Evolutionary conservation across 2,329 filamentous ascomycete genomes (phyloP), one percentile per base, ranked within the genome.

Genomic region (Pyrenochaeta sp.): DNA sequence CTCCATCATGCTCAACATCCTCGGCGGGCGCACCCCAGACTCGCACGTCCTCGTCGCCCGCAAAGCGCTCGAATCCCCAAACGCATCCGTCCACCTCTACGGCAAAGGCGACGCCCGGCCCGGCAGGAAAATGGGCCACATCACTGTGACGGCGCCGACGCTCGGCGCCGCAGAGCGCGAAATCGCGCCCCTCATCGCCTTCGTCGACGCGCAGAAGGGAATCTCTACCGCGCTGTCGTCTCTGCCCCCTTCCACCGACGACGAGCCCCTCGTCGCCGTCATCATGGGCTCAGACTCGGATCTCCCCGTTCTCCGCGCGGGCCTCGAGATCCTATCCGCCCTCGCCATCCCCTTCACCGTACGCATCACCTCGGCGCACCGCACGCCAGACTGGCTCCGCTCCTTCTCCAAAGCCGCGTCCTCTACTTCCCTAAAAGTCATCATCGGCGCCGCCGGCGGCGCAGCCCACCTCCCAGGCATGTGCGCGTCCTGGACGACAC

Each of bases 91-190:
- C 8, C 93, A 99, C 64, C 83, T 96, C 32, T 99, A 99, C 74
- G 92, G 92, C 63, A 97, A 97, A 74, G 83, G 82, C 8, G 84
- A 83, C 32, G 88, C 91, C 18, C 89, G 91, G 60, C 90, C 89
- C 4, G 88, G 90, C 22, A 86, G 94, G 31, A 99, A 97, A 73
- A 97, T 97, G 76, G 93, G 93, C 8, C 94, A 99, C 70, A 84
- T 99, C 57, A 97, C 92, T 1, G 75, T 96, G 24, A 88, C 89
- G 2, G 85, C 85, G 1, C 77, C 81, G 9, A 84, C 82, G 0
- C 84, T 92, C 65, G 75, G 81, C 24, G 80, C 86, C 59, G 84
- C 87, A n/a, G 83, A 88, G 65, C 76, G 80, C 11, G 80, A 86
- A 10, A 82, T 87, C 24, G 83, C 87, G 37, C 85, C 85, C 3